A percentile compares a stretch with the other conserved stretches of the same genome.
Conservation (phyloP, 2,329 filamentous ascomycete genomes). For the Pestalotiopsis sp. region DNA sequence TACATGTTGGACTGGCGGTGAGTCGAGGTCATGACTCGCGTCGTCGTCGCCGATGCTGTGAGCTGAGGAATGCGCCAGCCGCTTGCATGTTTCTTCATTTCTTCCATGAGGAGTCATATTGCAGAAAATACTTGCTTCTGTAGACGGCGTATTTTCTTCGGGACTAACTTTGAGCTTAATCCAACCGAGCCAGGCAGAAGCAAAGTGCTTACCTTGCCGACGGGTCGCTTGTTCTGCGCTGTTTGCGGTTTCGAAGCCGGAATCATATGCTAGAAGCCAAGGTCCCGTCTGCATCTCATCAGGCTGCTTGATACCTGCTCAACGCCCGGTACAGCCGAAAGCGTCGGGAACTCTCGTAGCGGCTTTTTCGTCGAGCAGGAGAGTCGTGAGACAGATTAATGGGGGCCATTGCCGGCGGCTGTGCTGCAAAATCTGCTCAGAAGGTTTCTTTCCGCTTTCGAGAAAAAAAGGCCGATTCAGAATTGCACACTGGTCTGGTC, state of each 20-base stretch:
- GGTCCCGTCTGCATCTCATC: background rate
- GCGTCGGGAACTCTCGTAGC: background rate
- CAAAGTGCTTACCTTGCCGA: too few species aligned
- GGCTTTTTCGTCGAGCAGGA: background rate
- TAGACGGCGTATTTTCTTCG: background rate
- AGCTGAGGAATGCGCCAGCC: background rate
- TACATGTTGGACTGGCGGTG: background rate
- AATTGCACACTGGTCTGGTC: background rate
- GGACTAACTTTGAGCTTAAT: background rate
- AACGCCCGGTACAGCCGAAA: background rate
- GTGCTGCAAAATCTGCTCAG: background rate
- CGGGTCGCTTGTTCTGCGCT: too few species aligned
- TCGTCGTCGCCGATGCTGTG: background rate
- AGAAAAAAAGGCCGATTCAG: background rate
- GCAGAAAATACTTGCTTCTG: background rate
- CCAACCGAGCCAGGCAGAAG: background rate
- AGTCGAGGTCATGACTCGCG: background rate
- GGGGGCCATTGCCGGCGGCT: background rate
- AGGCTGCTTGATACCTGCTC: background rate
- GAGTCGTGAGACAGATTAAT: background rate
- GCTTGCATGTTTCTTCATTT: background rate
- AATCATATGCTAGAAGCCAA: background rate
- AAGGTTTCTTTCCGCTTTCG: background rate
- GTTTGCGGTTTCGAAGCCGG: too few species aligned
- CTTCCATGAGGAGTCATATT: background rate